Conservation (phyloP, 768 basidiomycete species). For the Wakefieldia striispora region DNA sequence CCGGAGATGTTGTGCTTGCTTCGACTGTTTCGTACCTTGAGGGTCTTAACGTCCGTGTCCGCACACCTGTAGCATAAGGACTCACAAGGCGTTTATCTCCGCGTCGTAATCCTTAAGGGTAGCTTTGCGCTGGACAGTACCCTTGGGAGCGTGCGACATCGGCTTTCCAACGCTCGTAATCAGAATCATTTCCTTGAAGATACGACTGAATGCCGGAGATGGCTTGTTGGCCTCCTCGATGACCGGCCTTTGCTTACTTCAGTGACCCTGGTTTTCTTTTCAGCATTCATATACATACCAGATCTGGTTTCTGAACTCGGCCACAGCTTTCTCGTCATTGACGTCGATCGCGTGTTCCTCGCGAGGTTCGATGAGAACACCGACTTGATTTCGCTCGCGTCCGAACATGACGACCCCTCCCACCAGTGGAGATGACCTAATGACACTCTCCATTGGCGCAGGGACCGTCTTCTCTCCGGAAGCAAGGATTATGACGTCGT, state of each 20-base stretch:
- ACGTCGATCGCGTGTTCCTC: slow-evolving; percentile 17
- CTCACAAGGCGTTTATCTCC: slow-evolving; percentile 27
- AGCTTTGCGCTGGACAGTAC: slow-evolving; percentile 18
- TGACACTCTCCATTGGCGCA: slow-evolving; percentile 27
- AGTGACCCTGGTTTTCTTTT: background rate
- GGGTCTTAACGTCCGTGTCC: too few species aligned
- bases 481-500: slow-evolving; percentile 32
- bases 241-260: slow-evolving; percentile 26
- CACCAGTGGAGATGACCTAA: slow-evolving; percentile 19
- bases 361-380: slow-evolving; percentile 33
- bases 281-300: slow-evolving; percentile 24
- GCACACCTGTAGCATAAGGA: too few species aligned
- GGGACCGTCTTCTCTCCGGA: slow-evolving; percentile 25
- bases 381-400: slow-evolving; percentile 30
- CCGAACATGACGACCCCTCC: slow-evolving; percentile 35
- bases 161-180: slow-evolving; percentile 39
- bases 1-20: background rate
- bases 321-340: slow-evolving; percentile 21
- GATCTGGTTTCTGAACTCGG: slow-evolving; percentile 29
- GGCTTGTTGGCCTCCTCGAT: slow-evolving; percentile 41
- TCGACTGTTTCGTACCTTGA: slow-evolving; percentile 10
- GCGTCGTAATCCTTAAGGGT: slow-evolving; percentile 21
- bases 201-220: slow-evolving; percentile 39
- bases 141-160: slow-evolving; percentile 36
- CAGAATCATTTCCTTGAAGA: slow-evolving; percentile 54